Evolutionary conservation across 2,329 filamentous ascomycete genomes (phyloP).

Genomic region (Rasamsonia emersonii): DNA sequence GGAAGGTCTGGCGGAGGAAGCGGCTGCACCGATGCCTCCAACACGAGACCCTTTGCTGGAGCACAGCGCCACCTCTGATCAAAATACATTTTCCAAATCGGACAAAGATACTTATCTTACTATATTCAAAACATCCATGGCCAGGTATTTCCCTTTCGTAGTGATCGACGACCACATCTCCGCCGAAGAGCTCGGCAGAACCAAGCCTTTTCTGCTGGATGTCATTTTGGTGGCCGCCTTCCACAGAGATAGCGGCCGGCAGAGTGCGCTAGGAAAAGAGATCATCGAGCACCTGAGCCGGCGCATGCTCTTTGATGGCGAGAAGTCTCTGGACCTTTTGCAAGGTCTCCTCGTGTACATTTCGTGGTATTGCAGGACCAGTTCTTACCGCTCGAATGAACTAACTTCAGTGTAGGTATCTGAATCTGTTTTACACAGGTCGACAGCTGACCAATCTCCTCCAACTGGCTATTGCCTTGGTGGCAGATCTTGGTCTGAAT

Average conservation of each 20-base stretch:
- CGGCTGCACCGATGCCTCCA: too few relatives aligned
- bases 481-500: conserved; percentile 21
- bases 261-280: conserved; percentile 16
- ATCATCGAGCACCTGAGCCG: conserved; percentile 18
- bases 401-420: conserved; percentile 11
- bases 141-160: conserved; percentile 7
- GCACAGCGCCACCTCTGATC: too few relatives aligned
- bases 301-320: conserved; percentile 17
- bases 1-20: too few relatives aligned
- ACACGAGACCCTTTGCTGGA: background rate
- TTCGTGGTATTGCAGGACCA: conserved; percentile 16
- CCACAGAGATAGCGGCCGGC: conserved; percentile 15
- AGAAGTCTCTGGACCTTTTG: conserved; percentile 24
- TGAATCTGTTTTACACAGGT: conserved; percentile 18
- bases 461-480: conserved; percentile 22
- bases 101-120: conserved; percentile 3
- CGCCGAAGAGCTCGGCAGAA: conserved; percentile 6
- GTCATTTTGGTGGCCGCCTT: conserved; percentile 18
- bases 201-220: conserved; percentile 23
- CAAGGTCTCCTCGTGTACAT: conserved; percentile 25
- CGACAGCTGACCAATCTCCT: conserved; percentile 21
- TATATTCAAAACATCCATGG: conserved; percentile 3
- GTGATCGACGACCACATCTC: conserved; percentile 3
- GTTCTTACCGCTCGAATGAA: conserved; percentile 1
- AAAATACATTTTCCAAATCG: too few relatives aligned